These are phyloP conservation scores for Boletus sensibilis DNA, from an alignment of 768 basidiomycete genomes.

Conservation along the genomic window DNA sequence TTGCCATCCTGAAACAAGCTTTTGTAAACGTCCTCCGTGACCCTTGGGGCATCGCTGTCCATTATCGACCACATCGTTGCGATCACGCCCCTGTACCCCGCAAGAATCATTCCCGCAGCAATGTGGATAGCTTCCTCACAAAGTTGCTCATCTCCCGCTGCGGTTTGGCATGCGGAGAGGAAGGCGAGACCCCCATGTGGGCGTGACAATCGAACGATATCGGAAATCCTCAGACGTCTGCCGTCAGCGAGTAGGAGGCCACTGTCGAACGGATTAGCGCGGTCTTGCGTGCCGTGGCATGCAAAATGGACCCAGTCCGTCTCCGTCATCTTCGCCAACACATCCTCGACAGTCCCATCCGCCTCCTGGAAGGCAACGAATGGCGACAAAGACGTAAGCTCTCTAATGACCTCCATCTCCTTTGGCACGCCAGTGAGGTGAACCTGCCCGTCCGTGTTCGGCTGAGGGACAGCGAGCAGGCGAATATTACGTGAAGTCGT, in stretches of 20 bases:
- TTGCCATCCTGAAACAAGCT: too few relatives aligned
- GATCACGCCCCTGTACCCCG: too few relatives aligned
- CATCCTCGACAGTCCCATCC: not conserved
- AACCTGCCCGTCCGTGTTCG: slow-evolving; percentile 1
- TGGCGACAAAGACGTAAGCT: not conserved
- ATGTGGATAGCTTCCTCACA: not conserved
- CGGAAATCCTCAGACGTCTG: not conserved
- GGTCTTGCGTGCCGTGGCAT: slow-evolving; percentile 30
- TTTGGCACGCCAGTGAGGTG: slow-evolving; percentile 3
- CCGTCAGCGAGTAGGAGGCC: slow-evolving; percentile 15
- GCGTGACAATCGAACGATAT: not conserved
- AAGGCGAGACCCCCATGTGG: slow-evolving; percentile 30
- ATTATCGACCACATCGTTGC: too few relatives aligned
- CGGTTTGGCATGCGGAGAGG: not conserved
- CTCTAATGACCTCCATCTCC: slow-evolving; percentile 22
- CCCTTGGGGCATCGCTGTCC: too few relatives aligned
- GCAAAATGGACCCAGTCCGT: slow-evolving; percentile 27
- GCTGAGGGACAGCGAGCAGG: slow-evolving; percentile 14
- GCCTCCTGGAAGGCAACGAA: not conserved
- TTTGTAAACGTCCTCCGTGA: too few relatives aligned
- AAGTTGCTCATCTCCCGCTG: not conserved
- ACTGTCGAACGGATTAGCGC: slow-evolving; percentile 19
- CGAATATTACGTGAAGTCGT: not conserved
- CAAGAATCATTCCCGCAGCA: too few relatives aligned
- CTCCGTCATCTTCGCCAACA: not conserved